Percentiles rank a stretch among this genome's conserved stretches.
These are phyloP conservation scores for Selenicereus undatus DNA, from an alignment of 148 eudicot genomes.

Conservation along the genomic window DNA sequence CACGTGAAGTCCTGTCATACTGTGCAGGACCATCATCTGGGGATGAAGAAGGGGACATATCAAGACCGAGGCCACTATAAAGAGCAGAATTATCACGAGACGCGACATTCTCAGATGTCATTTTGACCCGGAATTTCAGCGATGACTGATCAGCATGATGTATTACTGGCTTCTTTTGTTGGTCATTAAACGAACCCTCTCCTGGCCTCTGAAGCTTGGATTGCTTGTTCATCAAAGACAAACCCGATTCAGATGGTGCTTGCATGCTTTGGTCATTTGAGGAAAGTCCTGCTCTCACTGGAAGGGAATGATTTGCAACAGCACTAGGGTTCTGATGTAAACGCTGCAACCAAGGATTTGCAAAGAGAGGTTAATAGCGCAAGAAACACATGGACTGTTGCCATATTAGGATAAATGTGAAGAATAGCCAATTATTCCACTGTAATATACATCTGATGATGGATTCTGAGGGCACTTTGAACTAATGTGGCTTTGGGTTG, in stretches of 20 bases:
- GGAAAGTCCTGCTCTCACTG: slow-evolving; percentile 10
- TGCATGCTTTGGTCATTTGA: slow-evolving; percentile 13
- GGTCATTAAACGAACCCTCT: slow-evolving; percentile 17
- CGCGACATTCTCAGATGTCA: slow-evolving; percentile 22
- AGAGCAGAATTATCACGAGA: slow-evolving; percentile 32
- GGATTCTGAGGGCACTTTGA: slow-evolving; percentile 29
- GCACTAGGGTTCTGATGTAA: slow-evolving; percentile 9
- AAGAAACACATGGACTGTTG: neutral
- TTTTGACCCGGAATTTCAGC: slow-evolving; percentile 34
- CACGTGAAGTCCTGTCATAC: slow-evolving; percentile 19
- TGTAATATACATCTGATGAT: slow-evolving; percentile 26
- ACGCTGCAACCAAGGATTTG: slow-evolving; percentile 22
- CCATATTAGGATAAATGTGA: neutral
- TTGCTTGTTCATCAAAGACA: slow-evolving; percentile 20
- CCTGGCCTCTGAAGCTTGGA: slow-evolving; percentile 14
- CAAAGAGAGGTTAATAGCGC: neutral
- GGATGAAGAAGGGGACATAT: slow-evolving; percentile 42
- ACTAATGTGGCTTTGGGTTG: slow-evolving; percentile 21
- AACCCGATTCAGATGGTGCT: slow-evolving; percentile 15
- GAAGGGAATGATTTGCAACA: slow-evolving; percentile 15
- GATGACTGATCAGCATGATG: slow-evolving; percentile 12
- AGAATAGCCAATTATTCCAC: slow-evolving; percentile 4
- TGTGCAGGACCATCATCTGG: slow-evolving; percentile 31
- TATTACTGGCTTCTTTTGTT: neutral
- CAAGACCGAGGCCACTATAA: slow-evolving; percentile 51